Base-by-base conservation (phyloP, 352 stramenopile genomes). In the Phytophthora multivora region DNA sequence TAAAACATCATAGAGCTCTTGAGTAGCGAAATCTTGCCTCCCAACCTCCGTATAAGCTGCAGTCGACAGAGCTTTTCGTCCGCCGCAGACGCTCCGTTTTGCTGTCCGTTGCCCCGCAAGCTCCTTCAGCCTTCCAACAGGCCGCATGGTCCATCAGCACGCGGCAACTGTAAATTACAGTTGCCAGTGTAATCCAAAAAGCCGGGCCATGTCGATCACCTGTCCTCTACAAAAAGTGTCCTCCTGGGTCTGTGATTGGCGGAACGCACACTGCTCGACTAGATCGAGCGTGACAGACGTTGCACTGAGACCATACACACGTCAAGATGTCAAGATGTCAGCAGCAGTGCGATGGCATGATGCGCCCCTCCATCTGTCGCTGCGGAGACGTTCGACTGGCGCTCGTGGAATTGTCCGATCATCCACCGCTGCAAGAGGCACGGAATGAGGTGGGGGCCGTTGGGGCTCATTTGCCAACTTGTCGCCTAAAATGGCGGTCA, bases 391-490 rank as follows among this genome's bases (percentile, higher is more conserved):
- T 30, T 59, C 35, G 51, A 48, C n/a, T 58, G 21, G n/a, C 18
- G 25, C 39, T 38, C 16, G 46, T 42, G 18, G 16, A 18, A 30
- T 53, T 35, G 48, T 55, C 26, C 39, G 38, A 50, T 51, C 51
- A 59, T 43, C 1, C 33, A 26, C 42, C 28, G 13, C 28, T 33
- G 28, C 28, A 33, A 33, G 28, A 12, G 35, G 3, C 13, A 16
- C 35, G 35, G n/a, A 40, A 23, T 30, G 46, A 57, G n/a, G 28
- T 25, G n/a, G n/a, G 13, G 28, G 3, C 16, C 25, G 28, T 13
- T 19, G 18, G n/a, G 26, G 11, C 36, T 50, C 55, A 63, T 38
- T 63, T 57, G 55, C 38, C 55, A n/a, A 57, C n/a, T 63, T 63
- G 47, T 54, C 33, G 16, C 2, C 25, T 35, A 53, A 4, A 5